Percentiles rank a stretch among this genome's conserved stretches.
Conservation (phyloP, 2,329 filamentous ascomycete species). For the Metarhizium rileyi region DNA sequence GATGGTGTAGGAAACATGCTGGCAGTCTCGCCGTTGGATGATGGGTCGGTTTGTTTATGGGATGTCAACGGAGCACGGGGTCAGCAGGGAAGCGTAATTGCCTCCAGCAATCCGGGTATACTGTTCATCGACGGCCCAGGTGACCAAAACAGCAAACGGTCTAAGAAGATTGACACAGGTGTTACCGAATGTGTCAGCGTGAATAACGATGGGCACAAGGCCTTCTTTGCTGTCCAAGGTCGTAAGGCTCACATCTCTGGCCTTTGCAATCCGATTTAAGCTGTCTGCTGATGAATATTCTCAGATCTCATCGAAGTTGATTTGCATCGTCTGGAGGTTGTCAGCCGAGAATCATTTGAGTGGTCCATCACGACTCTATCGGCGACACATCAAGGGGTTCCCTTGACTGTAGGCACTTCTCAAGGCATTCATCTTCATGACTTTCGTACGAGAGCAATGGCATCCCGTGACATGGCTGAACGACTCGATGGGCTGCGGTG, state of each 20-base stretch:
- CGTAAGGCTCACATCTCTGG: conserved; percentile 31
- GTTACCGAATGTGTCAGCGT: conserved; percentile 78
- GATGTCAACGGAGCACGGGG: conserved; percentile 52
- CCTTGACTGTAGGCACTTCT: conserved; percentile 77
- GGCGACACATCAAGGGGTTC: conserved; percentile 51
- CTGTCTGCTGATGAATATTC: not conserved
- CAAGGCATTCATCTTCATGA: conserved; percentile 77
- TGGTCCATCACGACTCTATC: conserved; percentile 81
- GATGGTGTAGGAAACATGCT: conserved; percentile 34
- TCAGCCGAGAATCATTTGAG: conserved; percentile 63
- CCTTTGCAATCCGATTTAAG: not conserved
- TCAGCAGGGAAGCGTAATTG: conserved; percentile 52
- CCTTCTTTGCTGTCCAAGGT: conserved; percentile 72
- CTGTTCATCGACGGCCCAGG: conserved; percentile 48
- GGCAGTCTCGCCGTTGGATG: conserved; percentile 70
- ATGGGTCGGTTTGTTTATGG: conserved; percentile 84
- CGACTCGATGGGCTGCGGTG: conserved; percentile 20
- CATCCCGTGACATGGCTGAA: conserved; percentile 24
- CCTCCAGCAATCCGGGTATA: conserved; percentile 55
- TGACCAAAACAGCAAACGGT: conserved; percentile 34
- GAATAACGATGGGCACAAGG: conserved; percentile 55
- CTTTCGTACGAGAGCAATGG: conserved; percentile 39
- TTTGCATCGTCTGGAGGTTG: conserved; percentile 58
- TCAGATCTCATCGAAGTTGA: conserved; percentile 69
- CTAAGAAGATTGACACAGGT: conserved; percentile 59